These are phyloP conservation scores for Centella asiatica DNA, from an alignment of 129 eudicot species.

Conservation along the genomic window DNA sequence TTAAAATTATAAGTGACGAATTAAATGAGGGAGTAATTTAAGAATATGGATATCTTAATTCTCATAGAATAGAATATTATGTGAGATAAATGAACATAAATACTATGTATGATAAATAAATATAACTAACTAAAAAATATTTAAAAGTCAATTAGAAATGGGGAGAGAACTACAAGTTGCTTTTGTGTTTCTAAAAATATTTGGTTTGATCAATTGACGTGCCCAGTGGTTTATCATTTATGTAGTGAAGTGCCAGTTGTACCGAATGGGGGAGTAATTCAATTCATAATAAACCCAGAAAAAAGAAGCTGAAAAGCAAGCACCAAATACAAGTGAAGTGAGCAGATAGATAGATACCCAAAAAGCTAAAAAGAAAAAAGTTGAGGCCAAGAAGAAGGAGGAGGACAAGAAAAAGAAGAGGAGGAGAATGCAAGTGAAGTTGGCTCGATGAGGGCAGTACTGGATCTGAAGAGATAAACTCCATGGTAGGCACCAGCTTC, in stretches of 20 bases:
- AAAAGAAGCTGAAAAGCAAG: constrained; percentile 59
- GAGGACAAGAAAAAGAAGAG: constrained; percentile 32
- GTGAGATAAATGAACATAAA: too few species aligned
- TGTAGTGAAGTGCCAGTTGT: not conserved
- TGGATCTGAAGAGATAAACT: constrained; percentile 47
- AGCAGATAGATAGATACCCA: constrained; percentile 23
- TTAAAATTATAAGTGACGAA: too few species aligned
- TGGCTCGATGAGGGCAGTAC: too few species aligned
- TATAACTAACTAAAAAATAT: too few species aligned
- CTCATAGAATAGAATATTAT: too few species aligned
- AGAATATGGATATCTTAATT: too few species aligned
- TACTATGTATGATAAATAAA: too few species aligned
- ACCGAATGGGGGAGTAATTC: constrained; percentile 9
- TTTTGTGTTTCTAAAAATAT: not conserved
- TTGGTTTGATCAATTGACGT: not conserved
- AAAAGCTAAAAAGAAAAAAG: constrained; percentile 29
- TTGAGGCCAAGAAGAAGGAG: constrained; percentile 30
- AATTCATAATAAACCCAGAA: constrained; percentile 36
- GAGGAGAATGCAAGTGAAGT: constrained; percentile 30
- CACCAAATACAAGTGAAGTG: constrained; percentile 24
- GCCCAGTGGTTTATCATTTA: constrained; percentile 3
- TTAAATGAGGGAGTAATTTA: too few species aligned
- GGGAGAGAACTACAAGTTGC: too few species aligned
- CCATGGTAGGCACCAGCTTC: too few species aligned
- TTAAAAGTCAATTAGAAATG: too few species aligned